These are phyloP conservation scores for Globisporangium barbulae DNA, from an alignment of 352 stramenopile species.

Conservation along the genomic window DNA sequence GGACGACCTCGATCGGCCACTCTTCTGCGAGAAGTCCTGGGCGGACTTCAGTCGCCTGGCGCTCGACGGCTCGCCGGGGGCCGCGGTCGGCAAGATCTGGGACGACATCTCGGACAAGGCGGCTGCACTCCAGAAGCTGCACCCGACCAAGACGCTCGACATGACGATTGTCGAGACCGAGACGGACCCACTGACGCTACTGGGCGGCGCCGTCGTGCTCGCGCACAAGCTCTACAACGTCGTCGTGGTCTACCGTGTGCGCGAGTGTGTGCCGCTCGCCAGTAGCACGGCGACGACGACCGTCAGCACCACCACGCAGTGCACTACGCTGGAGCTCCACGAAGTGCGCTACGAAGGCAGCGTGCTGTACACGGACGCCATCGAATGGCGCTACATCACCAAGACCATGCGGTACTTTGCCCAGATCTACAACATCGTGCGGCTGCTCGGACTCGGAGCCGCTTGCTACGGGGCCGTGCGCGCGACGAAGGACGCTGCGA, in stretches of 20 bases:
- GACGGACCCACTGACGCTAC: conserved; percentile 44
- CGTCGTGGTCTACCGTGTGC: conserved; percentile 40
- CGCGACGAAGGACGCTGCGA: conserved; percentile 10
- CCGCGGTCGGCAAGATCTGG: conserved; percentile 32
- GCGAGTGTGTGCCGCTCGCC: conserved; percentile 19
- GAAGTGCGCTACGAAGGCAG: conserved; percentile 48
- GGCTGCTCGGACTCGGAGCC: conserved; percentile 29
- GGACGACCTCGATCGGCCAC: conserved; percentile 45
- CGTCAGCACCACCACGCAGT: conserved; percentile 11
- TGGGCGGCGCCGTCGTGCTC: conserved; percentile 42
- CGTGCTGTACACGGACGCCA: conserved; percentile 48
- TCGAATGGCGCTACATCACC: conserved; percentile 50
- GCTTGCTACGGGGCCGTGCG: conserved; percentile 29
- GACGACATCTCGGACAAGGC: conserved; percentile 33
- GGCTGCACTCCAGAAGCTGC: conserved; percentile 25
- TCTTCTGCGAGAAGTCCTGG: conserved; percentile 60
- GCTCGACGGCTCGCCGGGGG: conserved; percentile 5
- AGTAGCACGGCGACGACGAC: neutral
- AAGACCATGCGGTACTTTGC: conserved; percentile 40
- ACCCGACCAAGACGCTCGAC: conserved; percentile 34
- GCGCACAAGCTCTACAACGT: conserved; percentile 57
- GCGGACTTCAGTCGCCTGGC: conserved; percentile 29
- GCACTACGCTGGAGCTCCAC: conserved; percentile 28
- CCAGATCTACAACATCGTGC: conserved; percentile 41
- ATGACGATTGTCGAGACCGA: conserved; percentile 48